Percentiles rank a stretch among this genome's conserved stretches.
Conservation (phyloP, 2,329 filamentous ascomycete species). For the Malbranchea cinnamomea region DNA sequence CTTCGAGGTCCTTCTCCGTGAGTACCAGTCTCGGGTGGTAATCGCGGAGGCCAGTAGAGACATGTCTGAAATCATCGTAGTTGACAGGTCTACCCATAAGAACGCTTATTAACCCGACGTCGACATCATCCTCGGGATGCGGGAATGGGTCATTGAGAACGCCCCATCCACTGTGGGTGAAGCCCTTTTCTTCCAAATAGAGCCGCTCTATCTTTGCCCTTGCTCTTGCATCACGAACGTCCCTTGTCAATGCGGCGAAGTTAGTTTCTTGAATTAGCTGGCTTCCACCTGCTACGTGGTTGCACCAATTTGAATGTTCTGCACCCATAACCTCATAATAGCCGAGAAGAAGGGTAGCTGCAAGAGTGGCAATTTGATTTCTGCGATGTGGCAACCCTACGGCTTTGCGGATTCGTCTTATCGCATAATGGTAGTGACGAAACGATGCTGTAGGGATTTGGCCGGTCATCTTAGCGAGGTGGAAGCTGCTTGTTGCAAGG, state of each 20-base stretch:
- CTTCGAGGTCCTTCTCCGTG: slow-evolving; percentile 51
- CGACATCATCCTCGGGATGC: slow-evolving; percentile 33
- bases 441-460: slow-evolving; percentile 64
- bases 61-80: slow-evolving; percentile 37
- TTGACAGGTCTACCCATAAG: slow-evolving; percentile 43
- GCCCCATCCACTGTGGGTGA: slow-evolving; percentile 19
- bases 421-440: slow-evolving; percentile 79
- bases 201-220: slow-evolving; percentile 22
- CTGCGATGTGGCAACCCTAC: slow-evolving; percentile 55
- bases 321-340: slow-evolving; percentile 93
- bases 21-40: too few relatives aligned
- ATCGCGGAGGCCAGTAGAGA: slow-evolving; percentile 16
- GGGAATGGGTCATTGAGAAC: slow-evolving; percentile 29
- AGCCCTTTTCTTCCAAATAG: slow-evolving; percentile 12
- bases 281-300: slow-evolving; percentile 71
- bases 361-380: slow-evolving; percentile 66
- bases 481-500: slow-evolving; percentile 69
- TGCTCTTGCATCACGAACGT: slow-evolving; percentile 51
- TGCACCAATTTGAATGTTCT: slow-evolving; percentile 92
- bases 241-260: slow-evolving; percentile 55
- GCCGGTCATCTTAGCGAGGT: slow-evolving; percentile 69
- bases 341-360: slow-evolving; percentile 68
- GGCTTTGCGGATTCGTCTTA: slow-evolving; percentile 62
- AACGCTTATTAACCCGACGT: slow-evolving; percentile 42
- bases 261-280: slow-evolving; percentile 74